These are phyloP conservation scores for Syzygium aromaticum DNA, from an alignment of 345 rosid species.

Conservation along the genomic window DNA sequence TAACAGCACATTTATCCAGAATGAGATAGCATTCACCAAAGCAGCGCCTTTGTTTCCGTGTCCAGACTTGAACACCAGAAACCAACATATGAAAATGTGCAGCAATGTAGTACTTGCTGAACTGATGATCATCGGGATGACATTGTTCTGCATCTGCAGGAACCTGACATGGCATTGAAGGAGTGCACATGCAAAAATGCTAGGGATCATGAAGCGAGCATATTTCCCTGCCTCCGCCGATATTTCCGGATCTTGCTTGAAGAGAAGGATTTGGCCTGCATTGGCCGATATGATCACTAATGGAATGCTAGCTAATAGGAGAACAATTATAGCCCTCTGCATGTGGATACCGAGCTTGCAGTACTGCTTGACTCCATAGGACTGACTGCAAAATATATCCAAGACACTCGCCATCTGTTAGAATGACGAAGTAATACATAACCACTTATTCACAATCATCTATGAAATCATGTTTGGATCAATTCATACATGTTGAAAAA, in stretches of 20 bases:
- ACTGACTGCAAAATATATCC: not conserved
- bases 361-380: not conserved
- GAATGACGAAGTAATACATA: no score
- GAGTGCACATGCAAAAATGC: not conserved
- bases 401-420: not conserved
- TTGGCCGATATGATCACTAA: no score
- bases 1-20: not conserved
- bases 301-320: no score
- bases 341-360: not conserved
- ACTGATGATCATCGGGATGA: constrained; percentile 31
- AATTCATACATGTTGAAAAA: not conserved
- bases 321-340: not conserved
- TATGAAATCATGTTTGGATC: not conserved
- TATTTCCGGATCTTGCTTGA: not conserved
- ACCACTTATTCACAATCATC: constrained; percentile 6
- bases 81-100: constrained; percentile 27
- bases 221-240: not conserved
- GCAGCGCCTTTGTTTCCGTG: not conserved
- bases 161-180: constrained; percentile 12
- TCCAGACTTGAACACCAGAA: not conserved
- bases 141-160: constrained; percentile 32
- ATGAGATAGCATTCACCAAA: constrained; percentile 13
- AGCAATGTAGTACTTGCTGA: constrained; percentile 23
- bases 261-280: not conserved
- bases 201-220: not conserved